Evolutionary conservation across 257 asterid species (phyloP), one percentile per base, ranked within the genome.

Genomic region (Solanum chmielewskii): DNA sequence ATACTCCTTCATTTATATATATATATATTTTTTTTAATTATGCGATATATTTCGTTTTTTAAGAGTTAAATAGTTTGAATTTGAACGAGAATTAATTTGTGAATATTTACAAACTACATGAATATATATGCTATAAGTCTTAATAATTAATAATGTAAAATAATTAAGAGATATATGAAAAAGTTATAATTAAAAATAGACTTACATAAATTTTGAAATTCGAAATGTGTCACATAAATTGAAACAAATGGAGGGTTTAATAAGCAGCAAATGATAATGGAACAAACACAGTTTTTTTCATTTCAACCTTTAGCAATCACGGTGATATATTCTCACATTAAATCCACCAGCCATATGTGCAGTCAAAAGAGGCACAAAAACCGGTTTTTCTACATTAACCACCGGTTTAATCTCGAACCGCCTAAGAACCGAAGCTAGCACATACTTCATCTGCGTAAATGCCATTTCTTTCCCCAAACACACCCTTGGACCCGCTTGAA

Each of bases 311-410:
- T 31, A 2, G 25, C 80, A 11, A 35, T 18, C 20, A 11, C 83
- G 83, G 25, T 77, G 62, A 77, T 44, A 44, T 4, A 77, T 77
- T 44, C 93, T 66, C 68, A 93, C 96, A 12, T 88, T 90, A 39
- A 93, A 90, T 27, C 96, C 96, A 4, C 96, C 96, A 45, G 90
- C 95, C 96, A 93, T 94, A 18, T 91, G 82, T 1, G 97, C 95
- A 27, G 97, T 93, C 33, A 94, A 88, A 27, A 89, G 87, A 5
- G 95, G 95, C 18, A 94, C 91, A 15, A 89, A 93, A 83, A 87
- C 89, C 87, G 97, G 95, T n/a, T 23, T 47, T 33, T 93, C 93
- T 0, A 59, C 12, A 0, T 91, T 81, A 6, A 49, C 60, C 9
- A 88, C 90, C 64, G 95, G 94, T 10, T 86, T 73, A 20, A 94